phyloP scores from a whole-genome alignment of 2,329 filamentous ascomycete genomes.

The Zymoseptoria passerinii region DNA sequence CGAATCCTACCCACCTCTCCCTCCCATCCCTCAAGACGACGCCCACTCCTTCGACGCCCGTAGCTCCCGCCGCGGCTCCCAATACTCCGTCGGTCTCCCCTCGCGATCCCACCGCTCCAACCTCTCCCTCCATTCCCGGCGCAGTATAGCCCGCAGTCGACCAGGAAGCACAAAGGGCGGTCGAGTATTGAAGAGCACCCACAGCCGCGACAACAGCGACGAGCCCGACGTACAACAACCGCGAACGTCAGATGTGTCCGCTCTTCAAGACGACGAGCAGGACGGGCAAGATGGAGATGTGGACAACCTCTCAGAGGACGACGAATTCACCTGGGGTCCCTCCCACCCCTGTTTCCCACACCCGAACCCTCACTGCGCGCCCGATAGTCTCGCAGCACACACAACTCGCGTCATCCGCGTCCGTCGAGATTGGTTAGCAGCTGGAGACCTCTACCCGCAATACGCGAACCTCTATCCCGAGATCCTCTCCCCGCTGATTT shows the following conservation, averaged over 20 bases:
- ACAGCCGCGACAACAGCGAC: constrained; percentile 1
- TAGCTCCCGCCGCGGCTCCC: neutral
- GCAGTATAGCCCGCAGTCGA: constrained; percentile 16
- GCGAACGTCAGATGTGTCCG: neutral
- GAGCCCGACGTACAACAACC: neutral
- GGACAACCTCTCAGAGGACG: constrained; percentile 41
- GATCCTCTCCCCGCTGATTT: constrained; percentile 78
- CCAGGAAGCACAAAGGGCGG: constrained; percentile 5
- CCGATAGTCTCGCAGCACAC: constrained; percentile 63
- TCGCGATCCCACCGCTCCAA: constrained; percentile 20
- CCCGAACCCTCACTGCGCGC: constrained; percentile 79
- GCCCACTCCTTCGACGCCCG: constrained; percentile 8
- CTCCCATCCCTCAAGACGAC: constrained; percentile 18
- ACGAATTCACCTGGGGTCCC: constrained; percentile 78
- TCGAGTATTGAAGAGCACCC: neutral
- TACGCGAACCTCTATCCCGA: constrained; percentile 96
- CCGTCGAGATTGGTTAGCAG: constrained; percentile 76
- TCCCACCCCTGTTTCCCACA: constrained; percentile 93
- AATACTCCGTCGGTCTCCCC: constrained; percentile 3
- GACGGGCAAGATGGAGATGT: constrained; percentile 7
- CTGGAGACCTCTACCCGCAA: constrained; percentile 82
- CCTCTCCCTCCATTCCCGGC: constrained; percentile 27
- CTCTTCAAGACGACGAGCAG: neutral
- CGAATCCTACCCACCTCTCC: constrained; percentile 15
- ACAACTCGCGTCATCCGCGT: constrained; percentile 87